Evolutionary conservation across 129 eudicot species (phyloP).

Genomic region (Arctium lappa): DNA sequence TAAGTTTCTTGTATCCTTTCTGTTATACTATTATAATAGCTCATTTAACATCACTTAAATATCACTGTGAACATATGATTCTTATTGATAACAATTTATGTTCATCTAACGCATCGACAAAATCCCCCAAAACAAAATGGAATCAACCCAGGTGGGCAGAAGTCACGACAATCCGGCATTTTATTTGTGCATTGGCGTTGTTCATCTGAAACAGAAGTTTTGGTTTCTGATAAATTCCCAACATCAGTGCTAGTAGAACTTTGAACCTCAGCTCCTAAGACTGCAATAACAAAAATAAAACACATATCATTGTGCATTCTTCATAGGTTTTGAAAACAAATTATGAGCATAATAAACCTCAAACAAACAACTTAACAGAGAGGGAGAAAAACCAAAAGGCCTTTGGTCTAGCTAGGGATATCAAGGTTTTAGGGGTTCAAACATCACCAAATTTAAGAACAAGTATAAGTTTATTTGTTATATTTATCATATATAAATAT

Average conservation of each 20-base stretch:
- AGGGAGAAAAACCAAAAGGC: no score
- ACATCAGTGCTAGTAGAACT: not conserved
- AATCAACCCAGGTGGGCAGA: conserved; percentile 15
- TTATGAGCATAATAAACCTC: no score
- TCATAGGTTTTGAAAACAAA: no score
- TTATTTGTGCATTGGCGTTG: not conserved
- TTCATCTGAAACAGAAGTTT: not conserved
- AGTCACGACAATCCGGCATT: conserved; percentile 1
- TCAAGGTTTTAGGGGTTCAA: no score
- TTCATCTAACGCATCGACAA: conserved; percentile 20
- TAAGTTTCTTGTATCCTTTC: not conserved
- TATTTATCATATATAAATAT: no score
- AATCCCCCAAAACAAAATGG: conserved; percentile 14
- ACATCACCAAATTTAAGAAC: no score
- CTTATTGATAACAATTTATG: not conserved
- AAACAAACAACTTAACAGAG: no score
- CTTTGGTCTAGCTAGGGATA: no score
- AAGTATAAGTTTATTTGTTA: no score
- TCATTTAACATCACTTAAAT: not conserved
- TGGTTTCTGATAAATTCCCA: not conserved
- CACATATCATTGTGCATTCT: not conserved
- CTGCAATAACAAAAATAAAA: not conserved
- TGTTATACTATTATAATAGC: not conserved
- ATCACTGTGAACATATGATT: not conserved
- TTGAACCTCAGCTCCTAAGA: not conserved